phyloP scores from a whole-genome alignment of 441 rosid genomes.

The Euphorbia corollata region DNA sequence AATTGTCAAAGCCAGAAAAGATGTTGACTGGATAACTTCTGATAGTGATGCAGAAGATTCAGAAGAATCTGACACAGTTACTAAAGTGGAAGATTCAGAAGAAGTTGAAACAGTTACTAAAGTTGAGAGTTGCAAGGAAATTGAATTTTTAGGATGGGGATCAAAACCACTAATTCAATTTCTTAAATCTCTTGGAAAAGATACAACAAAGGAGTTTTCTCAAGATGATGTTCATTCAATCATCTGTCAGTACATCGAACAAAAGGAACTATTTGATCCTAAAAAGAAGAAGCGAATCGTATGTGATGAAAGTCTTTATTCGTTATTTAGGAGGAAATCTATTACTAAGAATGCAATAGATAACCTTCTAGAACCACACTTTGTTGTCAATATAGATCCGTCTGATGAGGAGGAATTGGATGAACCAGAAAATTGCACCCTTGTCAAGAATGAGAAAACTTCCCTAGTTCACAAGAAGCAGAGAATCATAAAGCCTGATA shows the following conservation, averaged over 20 bases:
- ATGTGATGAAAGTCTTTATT: conserved; percentile 25
- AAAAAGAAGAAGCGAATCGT: conserved; percentile 18
- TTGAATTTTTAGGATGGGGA: conserved; percentile 43
- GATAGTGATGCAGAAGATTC: conserved; percentile 21
- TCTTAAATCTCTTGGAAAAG: conserved; percentile 26
- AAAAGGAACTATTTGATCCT: conserved; percentile 20
- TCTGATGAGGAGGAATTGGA: conserved; percentile 22
- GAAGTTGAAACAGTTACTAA: conserved; percentile 14
- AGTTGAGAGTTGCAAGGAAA: conserved; percentile 23
- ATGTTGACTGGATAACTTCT: background rate
- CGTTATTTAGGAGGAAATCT: conserved; percentile 22
- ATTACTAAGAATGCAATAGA: conserved; percentile 18
- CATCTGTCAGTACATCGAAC: conserved; percentile 18
- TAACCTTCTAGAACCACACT: conserved; percentile 24
- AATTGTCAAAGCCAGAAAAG: conserved; percentile 10
- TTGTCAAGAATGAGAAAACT: background rate
- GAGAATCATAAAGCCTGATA: background rate
- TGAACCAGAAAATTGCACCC: conserved; percentile 10
- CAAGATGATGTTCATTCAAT: conserved; percentile 26
- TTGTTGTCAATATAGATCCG: conserved; percentile 15
- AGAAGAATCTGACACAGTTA: conserved; percentile 17
- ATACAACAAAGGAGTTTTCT: conserved; percentile 23
- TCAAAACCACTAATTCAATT: conserved; percentile 29
- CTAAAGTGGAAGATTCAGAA: conserved; percentile 22
- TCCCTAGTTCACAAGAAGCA: conserved; percentile 8